Evolutionary conservation across 2,329 filamentous ascomycete species (phyloP), one percentile per base, ranked within the genome.

Genomic region (Arachnomyces sp.): DNA sequence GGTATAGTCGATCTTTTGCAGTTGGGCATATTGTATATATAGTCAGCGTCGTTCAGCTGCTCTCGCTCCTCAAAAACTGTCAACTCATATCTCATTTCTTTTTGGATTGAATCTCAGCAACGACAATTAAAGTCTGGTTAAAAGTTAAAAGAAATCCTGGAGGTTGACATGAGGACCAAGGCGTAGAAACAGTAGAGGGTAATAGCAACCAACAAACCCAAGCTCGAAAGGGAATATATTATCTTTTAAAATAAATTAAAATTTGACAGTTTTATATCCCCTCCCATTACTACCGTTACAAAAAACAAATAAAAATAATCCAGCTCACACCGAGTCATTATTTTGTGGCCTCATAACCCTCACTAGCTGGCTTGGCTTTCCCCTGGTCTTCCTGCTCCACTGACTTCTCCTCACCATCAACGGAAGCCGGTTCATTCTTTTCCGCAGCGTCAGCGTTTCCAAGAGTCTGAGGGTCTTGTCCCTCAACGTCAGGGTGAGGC

Each of bases 401-500:
- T 2, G 60, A 65, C 46, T 56, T 61, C 43, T 57, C 61, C 48
- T 59, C 59, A 14, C 58, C 57, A n/a, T 46, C 60, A 33, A 56
- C 62, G 7, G 61, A 65, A 32, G 65, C 65, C 39, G 66, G 65
- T 39, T 57, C 59, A 44, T 63, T 60, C 36, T 51, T 52, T 18
- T 53, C 53, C 17, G 54, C 57, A 29, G 62, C 59, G 16, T 58
- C 53, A n/a, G 56, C 51, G 13, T 65, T 64, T 12, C 63, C 63
- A 16, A 62, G 61, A 8, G 75, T 80, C 50, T 74, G 73, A 1
- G 75, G 76, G 46, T 79, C 75, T 40, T 70, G 66, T 25, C 74
- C 76, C 49, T 80, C 68, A 2, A 69, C 70, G 52, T 77, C 74
- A 2, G 74, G 74, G 52, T 77, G 75, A 44, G 69, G 68, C 34